These are phyloP conservation scores for Buddleja alternifolia DNA, from an alignment of 257 asterid species.

Conservation along the genomic window DNA sequence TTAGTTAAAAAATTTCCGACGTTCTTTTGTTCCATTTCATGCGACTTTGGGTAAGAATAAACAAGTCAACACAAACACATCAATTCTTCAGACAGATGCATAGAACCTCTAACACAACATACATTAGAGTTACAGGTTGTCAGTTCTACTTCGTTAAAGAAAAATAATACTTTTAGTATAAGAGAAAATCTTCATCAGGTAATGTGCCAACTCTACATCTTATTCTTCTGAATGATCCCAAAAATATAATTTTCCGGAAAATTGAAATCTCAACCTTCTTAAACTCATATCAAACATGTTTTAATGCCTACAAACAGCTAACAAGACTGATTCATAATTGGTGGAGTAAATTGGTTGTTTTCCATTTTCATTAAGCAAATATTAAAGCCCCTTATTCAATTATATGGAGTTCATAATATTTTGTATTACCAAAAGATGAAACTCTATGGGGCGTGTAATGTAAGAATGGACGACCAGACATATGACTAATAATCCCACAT, in stretches of 20 bases:
- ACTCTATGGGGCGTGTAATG: constrained; percentile 9
- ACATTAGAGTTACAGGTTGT: too few relatives aligned
- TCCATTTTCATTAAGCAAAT: background rate
- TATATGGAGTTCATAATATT: background rate
- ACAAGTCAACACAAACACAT: too few relatives aligned
- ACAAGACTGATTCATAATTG: background rate
- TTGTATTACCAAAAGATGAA: background rate
- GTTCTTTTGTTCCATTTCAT: too few relatives aligned
- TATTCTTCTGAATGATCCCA: constrained; percentile 1
- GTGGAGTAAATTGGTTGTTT: background rate
- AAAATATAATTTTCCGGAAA: background rate
- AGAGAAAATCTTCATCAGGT: background rate
- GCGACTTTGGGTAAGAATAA: too few relatives aligned
- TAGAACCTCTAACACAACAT: too few relatives aligned
- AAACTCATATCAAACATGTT: background rate
- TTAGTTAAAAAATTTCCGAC: too few relatives aligned
- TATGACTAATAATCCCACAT: constrained; percentile 35
- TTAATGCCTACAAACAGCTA: background rate
- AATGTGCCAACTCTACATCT: constrained; percentile 7
- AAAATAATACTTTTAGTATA: too few relatives aligned
- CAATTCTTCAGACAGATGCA: too few relatives aligned
- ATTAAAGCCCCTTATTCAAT: background rate
- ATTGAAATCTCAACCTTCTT: background rate
- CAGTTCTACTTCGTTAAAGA: too few relatives aligned
- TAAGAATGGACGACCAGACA: constrained; percentile 11